Evolutionary conservation across 2,329 filamentous ascomycete genomes (phyloP).

Genomic region (Beauveria rudraprayagi): DNA sequence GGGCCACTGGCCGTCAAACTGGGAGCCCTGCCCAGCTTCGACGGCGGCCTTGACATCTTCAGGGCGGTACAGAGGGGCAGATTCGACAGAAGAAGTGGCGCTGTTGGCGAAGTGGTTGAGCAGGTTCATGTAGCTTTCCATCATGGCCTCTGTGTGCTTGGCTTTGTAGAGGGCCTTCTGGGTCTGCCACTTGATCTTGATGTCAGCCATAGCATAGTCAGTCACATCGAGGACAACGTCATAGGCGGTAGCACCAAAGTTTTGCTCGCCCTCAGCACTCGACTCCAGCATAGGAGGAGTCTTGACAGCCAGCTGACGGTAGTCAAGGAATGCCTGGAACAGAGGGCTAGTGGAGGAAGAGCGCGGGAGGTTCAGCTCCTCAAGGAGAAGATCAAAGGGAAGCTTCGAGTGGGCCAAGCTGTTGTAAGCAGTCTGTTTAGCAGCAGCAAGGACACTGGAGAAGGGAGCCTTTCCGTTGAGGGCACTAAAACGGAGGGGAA

Average conservation of each 20-base stretch:
- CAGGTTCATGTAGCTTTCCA: constrained; percentile 15
- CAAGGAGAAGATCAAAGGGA: constrained; percentile 38
- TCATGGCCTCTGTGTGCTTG: constrained; percentile 9
- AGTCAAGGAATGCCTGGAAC: constrained; percentile 41
- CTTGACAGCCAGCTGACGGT: constrained; percentile 27
- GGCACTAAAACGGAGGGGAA: constrained; percentile 32
- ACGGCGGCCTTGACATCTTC: constrained; percentile 5
- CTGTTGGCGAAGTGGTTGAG: constrained; percentile 10
- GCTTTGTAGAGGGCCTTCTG: constrained; percentile 17
- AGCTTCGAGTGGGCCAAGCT: constrained; percentile 32
- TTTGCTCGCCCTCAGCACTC: constrained; percentile 15
- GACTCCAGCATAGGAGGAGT: constrained; percentile 19
- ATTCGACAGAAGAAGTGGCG: constrained; percentile 24
- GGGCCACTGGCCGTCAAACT: constrained; percentile 5
- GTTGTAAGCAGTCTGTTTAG: constrained; percentile 20
- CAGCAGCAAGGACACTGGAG: constrained; percentile 14
- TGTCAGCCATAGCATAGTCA: constrained; percentile 12
- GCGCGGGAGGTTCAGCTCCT: constrained; percentile 31
- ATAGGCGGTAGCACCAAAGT: constrained; percentile 18
- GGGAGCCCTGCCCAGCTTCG: constrained; percentile 4
- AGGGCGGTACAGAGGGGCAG: constrained; percentile 7
- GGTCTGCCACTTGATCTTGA: constrained; percentile 7
- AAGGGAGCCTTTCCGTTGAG: constrained; percentile 16
- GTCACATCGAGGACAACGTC: constrained; percentile 18
- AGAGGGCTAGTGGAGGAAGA: constrained; percentile 32